Evolutionary conservation across 441 rosid species (phyloP).

Genomic region (Viola pubescens): DNA sequence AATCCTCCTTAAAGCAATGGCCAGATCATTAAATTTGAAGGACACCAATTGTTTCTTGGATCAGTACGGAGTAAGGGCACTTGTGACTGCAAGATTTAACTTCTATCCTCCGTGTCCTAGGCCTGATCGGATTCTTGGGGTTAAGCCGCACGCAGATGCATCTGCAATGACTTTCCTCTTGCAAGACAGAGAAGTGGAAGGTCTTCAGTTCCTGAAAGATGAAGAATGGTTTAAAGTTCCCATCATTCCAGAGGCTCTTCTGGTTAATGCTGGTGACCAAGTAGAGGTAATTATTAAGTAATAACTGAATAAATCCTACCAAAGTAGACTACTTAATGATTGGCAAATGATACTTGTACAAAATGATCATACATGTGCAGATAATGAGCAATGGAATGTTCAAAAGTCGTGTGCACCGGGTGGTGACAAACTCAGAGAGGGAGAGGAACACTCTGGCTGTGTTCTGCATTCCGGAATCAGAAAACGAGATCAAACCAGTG

Average conservation of each 20-base stretch:
- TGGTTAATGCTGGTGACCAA: slow-evolving; percentile 64
- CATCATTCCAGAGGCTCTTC: slow-evolving; percentile 44
- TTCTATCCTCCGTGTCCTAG: slow-evolving; percentile 65
- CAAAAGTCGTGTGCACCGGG: slow-evolving; percentile 67
- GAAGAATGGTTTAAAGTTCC: slow-evolving; percentile 54
- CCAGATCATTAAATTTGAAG: slow-evolving; percentile 47
- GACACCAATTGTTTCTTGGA: slow-evolving; percentile 40
- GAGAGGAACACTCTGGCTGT: slow-evolving; percentile 51
- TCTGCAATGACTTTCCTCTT: slow-evolving; percentile 56
- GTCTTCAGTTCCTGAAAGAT: slow-evolving; percentile 63
- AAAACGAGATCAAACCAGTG: slow-evolving; percentile 42
- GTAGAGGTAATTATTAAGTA: slow-evolving; percentile 32
- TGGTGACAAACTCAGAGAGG: slow-evolving; percentile 37
- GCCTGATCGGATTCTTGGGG: slow-evolving; percentile 55
- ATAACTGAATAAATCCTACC: neutral
- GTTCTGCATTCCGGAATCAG: slow-evolving; percentile 39
- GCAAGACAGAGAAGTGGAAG: slow-evolving; percentile 69
- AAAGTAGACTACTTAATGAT: neutral
- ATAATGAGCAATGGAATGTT: slow-evolving; percentile 65
- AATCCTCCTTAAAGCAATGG: slow-evolving; percentile 53
- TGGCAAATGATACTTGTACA: neutral
- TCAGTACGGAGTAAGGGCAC: slow-evolving; percentile 42
- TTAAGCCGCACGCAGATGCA: slow-evolving; percentile 66
- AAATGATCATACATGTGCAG: slow-evolving; percentile 18
- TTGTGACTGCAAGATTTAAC: slow-evolving; percentile 54